phyloP scores from a whole-genome alignment of 192 early-diverging fungal genomes.

The Podila verticillata region DNA sequence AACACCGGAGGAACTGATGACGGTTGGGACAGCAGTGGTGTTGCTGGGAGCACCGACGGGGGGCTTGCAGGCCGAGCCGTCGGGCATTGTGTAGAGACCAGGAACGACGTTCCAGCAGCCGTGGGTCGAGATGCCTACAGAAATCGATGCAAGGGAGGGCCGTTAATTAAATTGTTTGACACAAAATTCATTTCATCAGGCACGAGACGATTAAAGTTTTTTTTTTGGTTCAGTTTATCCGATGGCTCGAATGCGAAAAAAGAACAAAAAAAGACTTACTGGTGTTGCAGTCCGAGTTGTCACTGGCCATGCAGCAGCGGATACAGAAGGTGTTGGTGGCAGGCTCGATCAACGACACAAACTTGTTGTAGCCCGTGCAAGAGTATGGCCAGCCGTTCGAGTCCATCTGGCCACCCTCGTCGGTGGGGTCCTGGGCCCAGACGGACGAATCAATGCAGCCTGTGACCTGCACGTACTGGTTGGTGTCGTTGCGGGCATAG shows the following conservation, averaged over 20 bases:
- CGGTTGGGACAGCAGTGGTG: background rate
- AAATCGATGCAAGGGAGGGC: too few relatives aligned
- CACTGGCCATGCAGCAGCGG: slow-evolving; percentile 8
- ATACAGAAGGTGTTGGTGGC: slow-evolving; percentile 54
- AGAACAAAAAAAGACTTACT: slow-evolving; percentile 13
- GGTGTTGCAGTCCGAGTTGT: slow-evolving; percentile 11
- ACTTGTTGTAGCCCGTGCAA: slow-evolving; percentile 54
- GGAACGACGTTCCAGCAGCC: slow-evolving; percentile 38
- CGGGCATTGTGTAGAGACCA: slow-evolving; percentile 29
- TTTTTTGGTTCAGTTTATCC: too few relatives aligned
- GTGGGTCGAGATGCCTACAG: background rate
- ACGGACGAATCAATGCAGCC: slow-evolving; percentile 44
- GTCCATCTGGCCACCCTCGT: slow-evolving; percentile 53
- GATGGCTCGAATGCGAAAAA: too few relatives aligned
- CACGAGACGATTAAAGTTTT: too few relatives aligned
- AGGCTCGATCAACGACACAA: slow-evolving; percentile 58
- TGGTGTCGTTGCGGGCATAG: slow-evolving; percentile 6
- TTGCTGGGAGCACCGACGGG: background rate
- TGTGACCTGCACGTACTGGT: slow-evolving; percentile 31
- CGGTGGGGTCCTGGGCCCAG: slow-evolving; percentile 36
- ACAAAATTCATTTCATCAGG: too few relatives aligned
- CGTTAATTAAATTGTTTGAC: too few relatives aligned
- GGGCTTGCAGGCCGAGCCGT: slow-evolving; percentile 12
- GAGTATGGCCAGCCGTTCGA: slow-evolving; percentile 51
- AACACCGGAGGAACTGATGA: background rate